A percentile compares a stretch with the other conserved stretches of the same genome.
Conservation (phyloP, 495 filamentous ascomycete genomes). For the Haplographium delicatum region DNA sequence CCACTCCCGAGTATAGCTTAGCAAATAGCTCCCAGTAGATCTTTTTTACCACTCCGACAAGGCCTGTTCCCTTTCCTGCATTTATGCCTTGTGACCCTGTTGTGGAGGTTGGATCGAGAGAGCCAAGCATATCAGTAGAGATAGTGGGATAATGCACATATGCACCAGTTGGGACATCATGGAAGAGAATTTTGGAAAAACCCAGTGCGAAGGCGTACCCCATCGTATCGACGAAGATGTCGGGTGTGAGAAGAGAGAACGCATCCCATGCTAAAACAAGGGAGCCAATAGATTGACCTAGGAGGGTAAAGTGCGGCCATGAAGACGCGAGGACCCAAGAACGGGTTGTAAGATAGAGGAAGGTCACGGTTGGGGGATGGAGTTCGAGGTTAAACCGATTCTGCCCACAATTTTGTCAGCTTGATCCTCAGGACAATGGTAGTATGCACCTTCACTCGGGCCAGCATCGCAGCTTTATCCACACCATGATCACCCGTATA, state of each 20-base stretch:
- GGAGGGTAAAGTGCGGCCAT: slow-evolving; percentile 90
- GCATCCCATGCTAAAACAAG: slow-evolving; percentile 84
- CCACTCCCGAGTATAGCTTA: slow-evolving; percentile 70
- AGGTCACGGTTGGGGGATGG: slow-evolving; percentile 73
- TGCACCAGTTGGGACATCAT: slow-evolving; percentile 73
- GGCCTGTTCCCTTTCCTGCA: slow-evolving; percentile 69
- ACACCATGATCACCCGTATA: slow-evolving; percentile 94
- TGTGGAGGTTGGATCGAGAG: slow-evolving; percentile 56
- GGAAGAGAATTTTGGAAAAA: slow-evolving; percentile 77
- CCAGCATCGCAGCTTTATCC: slow-evolving; percentile 70
- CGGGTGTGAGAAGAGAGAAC: slow-evolving; percentile 85
- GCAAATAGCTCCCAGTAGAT: slow-evolving; percentile 87
- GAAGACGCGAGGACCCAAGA: slow-evolving; percentile 76
- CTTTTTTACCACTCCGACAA: slow-evolving; percentile 61
- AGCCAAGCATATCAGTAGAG: slow-evolving; percentile 92
- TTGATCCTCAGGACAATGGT: not conserved
- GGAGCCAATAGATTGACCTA: slow-evolving; percentile 87
- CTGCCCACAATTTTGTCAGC: slow-evolving; percentile 31
- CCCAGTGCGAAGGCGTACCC: slow-evolving; percentile 90
- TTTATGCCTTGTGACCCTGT: slow-evolving; percentile 71
- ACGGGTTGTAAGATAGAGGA: slow-evolving; percentile 85
- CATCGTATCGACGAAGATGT: slow-evolving; percentile 97
- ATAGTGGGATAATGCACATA: slow-evolving; percentile 99
- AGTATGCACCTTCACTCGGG: slow-evolving; percentile 59
- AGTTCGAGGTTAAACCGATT: slow-evolving; percentile 89